Evolutionary conservation across 176 grass and related monocot species (phyloP), one percentile per base, ranked within the genome.

Genomic region (Phoenix dactylifera): DNA sequence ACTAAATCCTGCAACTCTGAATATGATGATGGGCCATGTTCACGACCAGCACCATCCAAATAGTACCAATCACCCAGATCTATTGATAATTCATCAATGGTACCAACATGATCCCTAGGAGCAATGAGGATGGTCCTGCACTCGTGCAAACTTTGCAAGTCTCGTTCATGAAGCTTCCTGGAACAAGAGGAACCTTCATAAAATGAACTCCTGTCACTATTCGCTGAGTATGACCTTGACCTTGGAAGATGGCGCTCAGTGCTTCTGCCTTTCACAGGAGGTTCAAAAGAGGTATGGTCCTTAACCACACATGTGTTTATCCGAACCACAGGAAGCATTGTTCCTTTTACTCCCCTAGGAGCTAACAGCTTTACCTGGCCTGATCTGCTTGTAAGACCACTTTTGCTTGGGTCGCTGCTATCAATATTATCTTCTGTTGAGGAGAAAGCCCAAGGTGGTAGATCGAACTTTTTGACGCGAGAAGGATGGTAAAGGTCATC

Each of bases 61-160:
- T 92, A 98, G 66, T 83, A 86, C 93, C 93, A 98, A 48, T 85
- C 66, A 69, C 93, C 93, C 59, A 85, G 59, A 85, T 81, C 79
- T 67, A 92, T 70, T 66, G 75, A 88, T n/a, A 98, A 62, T 57
- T 98, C 88, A 71, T 89, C 84, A 54, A 86, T 35, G 62, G 84
- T 92, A 51, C 84, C 85, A 63, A 98, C 76, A 75, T 72, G 87
- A 76, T 98, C 93, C 72, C 76, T 91, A 58, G 93, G 84, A 71
- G 89, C 74, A 68, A 62, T 65, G 62, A 79, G 81, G 39, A 79
- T 64, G 72, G 75, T 78, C 66, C 78, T 88, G 60, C 80, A 77
- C 60, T 78, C 80, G 32, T 96, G 80, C 77, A 88, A 75, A 79
- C 63, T 85, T 44, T 92, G 81, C 16, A 74, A 77, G 59, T 88